Evolutionary conservation across 2,329 filamentous ascomycete genomes (phyloP).

Genomic region (Eurotiales sp.): DNA sequence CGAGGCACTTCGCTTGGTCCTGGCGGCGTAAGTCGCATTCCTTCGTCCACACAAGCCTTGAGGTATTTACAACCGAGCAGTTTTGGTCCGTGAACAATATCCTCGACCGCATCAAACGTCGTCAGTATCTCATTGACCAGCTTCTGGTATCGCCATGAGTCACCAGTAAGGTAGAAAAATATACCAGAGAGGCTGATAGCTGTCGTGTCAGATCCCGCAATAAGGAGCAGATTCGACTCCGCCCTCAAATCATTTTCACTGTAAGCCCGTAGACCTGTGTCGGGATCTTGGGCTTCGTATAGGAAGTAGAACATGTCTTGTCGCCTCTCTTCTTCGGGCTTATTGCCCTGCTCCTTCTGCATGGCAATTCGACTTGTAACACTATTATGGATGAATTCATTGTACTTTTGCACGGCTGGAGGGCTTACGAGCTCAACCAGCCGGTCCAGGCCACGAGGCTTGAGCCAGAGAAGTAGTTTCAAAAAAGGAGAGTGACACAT

Average conservation of each 20-base stretch:
- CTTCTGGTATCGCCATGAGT: neutral
- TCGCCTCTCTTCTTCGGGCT: neutral
- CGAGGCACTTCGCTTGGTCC: neutral
- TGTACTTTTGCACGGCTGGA: neutral
- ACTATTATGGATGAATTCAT: constrained; percentile 3
- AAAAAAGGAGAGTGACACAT: constrained; percentile 8
- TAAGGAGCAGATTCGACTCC: constrained; percentile 1
- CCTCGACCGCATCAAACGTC: neutral
- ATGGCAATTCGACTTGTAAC: neutral
- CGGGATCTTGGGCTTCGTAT: constrained; percentile 4
- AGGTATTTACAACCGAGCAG: constrained; percentile 1
- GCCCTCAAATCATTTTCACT: neutral
- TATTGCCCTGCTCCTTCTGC: neutral
- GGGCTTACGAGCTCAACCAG: neutral
- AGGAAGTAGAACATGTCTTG: constrained; percentile 10
- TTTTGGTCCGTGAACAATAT: neutral
- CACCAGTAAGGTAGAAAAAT: constrained; percentile 3
- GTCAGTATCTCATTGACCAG: neutral
- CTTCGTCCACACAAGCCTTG: constrained; percentile 1
- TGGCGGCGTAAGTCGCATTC: neutral
- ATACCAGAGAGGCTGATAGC: neutral
- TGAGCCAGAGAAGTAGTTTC: constrained; percentile 7
- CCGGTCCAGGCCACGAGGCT: constrained; percentile 9
- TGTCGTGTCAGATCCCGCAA: constrained; percentile 9
- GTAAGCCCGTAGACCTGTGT: constrained; percentile 1